These are phyloP conservation scores for Agaricus subrufescens DNA, from an alignment of 768 basidiomycete genomes.

Conservation along the genomic window DNA sequence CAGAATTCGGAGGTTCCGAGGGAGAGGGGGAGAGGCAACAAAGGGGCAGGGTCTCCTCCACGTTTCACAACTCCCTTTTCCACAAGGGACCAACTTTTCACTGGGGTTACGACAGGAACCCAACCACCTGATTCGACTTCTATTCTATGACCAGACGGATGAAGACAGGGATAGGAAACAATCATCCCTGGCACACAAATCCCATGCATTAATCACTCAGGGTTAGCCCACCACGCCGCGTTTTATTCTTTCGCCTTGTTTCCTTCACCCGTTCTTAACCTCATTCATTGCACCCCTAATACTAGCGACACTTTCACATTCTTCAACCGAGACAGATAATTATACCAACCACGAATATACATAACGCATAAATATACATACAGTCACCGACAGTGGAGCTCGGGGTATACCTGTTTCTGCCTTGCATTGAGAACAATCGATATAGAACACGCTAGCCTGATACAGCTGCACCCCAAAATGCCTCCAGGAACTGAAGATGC, in stretches of 20 bases:
- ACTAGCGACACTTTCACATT: neutral
- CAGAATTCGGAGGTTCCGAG: too few species aligned
- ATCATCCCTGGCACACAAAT: too few species aligned
- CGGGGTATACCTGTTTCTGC: neutral
- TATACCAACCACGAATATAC: neutral
- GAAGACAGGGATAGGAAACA: neutral
- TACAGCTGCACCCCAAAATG: slow-evolving; percentile 1
- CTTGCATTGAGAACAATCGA: neutral
- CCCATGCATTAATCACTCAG: neutral
- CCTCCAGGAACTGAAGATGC: slow-evolving; percentile 1
- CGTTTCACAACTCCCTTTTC: too few species aligned
- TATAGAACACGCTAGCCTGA: neutral
- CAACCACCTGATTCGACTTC: too few species aligned
- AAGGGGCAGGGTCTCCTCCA: too few species aligned
- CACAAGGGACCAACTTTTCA: too few species aligned
- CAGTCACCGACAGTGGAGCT: neutral
- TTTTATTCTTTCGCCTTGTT: neutral
- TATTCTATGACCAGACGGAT: neutral
- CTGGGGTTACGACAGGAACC: too few species aligned
- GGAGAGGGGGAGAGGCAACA: too few species aligned
- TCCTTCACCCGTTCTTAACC: neutral
- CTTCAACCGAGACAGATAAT: neutral
- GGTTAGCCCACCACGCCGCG: neutral
- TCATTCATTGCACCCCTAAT: neutral
- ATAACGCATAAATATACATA: neutral